Evolutionary conservation across 192 early-diverging fungal genomes (phyloP).

Genomic region (Coemansia sp.): DNA sequence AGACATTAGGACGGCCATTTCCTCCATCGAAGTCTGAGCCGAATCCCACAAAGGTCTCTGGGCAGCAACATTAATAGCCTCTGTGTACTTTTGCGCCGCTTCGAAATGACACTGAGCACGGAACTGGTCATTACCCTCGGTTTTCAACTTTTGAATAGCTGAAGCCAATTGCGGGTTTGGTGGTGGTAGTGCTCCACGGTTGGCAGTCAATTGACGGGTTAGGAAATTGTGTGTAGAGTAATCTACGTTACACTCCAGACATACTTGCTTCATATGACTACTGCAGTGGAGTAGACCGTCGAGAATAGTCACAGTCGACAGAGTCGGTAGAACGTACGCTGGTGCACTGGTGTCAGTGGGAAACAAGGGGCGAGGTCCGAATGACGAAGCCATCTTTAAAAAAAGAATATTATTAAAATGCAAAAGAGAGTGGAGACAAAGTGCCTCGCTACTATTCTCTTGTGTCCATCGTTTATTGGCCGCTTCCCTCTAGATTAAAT

Average conservation of each 20-base stretch:
- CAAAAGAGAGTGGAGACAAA: not conserved
- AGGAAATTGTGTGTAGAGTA: conserved; percentile 68
- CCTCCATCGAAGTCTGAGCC: conserved; percentile 64
- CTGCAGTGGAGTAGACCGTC: conserved; percentile 67
- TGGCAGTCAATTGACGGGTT: conserved; percentile 63
- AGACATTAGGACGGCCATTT: conserved; percentile 64
- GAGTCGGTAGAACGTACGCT: conserved; percentile 17
- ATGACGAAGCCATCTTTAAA: conserved; percentile 14
- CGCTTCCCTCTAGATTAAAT: not conserved
- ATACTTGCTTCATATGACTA: conserved; percentile 64
- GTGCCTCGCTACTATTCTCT: not conserved
- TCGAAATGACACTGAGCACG: conserved; percentile 78
- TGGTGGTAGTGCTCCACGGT: conserved; percentile 67
- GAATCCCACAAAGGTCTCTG: conserved; percentile 79
- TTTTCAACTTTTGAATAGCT: conserved; percentile 62
- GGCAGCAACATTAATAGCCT: conserved; percentile 80
- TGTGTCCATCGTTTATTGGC: conserved; percentile 1
- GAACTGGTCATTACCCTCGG: conserved; percentile 88
- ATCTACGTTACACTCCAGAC: conserved; percentile 64
- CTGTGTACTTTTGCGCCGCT: conserved; percentile 85
- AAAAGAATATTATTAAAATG: not conserved
- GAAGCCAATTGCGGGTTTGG: conserved; percentile 63
- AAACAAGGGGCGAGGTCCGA: conserved; percentile 51
- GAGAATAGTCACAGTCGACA: conserved; percentile 14
- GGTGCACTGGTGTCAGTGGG: conserved; percentile 28